phyloP scores from a whole-genome alignment of 805 yeast genomes.

The Lachancea sp. region DNA sequence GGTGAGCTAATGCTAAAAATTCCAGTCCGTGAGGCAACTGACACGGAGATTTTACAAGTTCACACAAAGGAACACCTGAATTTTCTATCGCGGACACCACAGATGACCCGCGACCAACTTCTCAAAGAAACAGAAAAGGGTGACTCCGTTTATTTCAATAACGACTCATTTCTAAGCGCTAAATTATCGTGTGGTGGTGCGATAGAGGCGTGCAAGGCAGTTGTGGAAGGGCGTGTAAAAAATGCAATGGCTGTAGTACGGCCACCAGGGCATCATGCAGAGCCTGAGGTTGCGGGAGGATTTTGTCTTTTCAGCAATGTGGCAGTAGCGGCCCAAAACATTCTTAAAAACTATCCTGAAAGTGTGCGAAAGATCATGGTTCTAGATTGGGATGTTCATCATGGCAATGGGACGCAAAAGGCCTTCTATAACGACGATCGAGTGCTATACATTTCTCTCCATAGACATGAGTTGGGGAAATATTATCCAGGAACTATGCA shows the following conservation, averaged over 20 bases:
- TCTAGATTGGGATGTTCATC: conserved; percentile 98
- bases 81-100: conserved; percentile 65
- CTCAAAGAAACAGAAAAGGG: conserved; percentile 82
- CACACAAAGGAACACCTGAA: conserved; percentile 77
- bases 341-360: conserved; percentile 79
- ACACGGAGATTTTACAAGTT: conserved; percentile 78
- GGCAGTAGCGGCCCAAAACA: conserved; percentile 90
- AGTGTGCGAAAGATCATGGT: conserved; percentile 76
- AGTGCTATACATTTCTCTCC: conserved; percentile 85
- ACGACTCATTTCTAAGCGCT: conserved; percentile 82
- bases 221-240: conserved; percentile 84
- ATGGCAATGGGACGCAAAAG: conserved; percentile 97
- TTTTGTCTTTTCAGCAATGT: conserved; percentile 94
- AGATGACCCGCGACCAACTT: conserved; percentile 70
- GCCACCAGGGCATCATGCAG: conserved; percentile 99
- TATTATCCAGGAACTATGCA: conserved; percentile 92
- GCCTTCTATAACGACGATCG: conserved; percentile 85
- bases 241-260: conserved; percentile 92
- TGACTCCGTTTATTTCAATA: conserved; percentile 91
- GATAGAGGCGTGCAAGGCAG: conserved; percentile 93
- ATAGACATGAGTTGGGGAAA: conserved; percentile 84
- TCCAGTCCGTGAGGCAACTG: conserved; percentile 83
- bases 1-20: conserved; percentile 85
- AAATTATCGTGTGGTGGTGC: conserved; percentile 94
- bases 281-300: conserved; percentile 95